phyloP scores from a whole-genome alignment of 2,329 filamentous ascomycete genomes.

The Arthroderma sp. region DNA sequence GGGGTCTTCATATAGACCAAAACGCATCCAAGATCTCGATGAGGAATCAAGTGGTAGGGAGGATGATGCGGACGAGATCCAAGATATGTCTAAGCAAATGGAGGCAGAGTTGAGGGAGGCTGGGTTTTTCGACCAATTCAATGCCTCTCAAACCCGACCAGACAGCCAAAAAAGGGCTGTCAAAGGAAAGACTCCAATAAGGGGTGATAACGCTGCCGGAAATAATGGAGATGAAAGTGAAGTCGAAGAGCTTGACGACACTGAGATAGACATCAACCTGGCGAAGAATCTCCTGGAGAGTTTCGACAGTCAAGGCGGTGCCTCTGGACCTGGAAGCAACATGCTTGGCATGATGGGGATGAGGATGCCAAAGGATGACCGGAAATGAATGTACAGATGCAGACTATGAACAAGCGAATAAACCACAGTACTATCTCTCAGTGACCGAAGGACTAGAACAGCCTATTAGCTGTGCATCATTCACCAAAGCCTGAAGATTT shows the following conservation, averaged over 20 bases:
- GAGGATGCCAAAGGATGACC: constrained; percentile 64
- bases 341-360: constrained; percentile 78
- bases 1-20: constrained; percentile 13
- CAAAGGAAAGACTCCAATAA: constrained; percentile 22
- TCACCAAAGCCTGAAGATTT: neutral
- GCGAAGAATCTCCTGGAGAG: constrained; percentile 85
- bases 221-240: constrained; percentile 17
- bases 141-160: constrained; percentile 6
- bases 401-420: neutral
- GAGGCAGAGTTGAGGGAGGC: constrained; percentile 37
- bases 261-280: constrained; percentile 74
- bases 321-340: constrained; percentile 76
- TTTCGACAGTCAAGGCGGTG: constrained; percentile 79
- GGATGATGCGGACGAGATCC: constrained; percentile 45
- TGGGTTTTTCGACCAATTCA: constrained; percentile 31
- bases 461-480: neutral
- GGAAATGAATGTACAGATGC: neutral
- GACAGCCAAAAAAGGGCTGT: constrained; percentile 16
- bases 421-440: neutral
- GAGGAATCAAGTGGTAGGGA: constrained; percentile 28
- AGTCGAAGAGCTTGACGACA: constrained; percentile 34
- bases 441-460: neutral
- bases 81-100: constrained; percentile 35
- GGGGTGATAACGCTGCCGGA: constrained; percentile 16
- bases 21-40: constrained; percentile 8